Conservation (phyloP, 306 rosid genomes). For the Malus sylvestris region DNA sequence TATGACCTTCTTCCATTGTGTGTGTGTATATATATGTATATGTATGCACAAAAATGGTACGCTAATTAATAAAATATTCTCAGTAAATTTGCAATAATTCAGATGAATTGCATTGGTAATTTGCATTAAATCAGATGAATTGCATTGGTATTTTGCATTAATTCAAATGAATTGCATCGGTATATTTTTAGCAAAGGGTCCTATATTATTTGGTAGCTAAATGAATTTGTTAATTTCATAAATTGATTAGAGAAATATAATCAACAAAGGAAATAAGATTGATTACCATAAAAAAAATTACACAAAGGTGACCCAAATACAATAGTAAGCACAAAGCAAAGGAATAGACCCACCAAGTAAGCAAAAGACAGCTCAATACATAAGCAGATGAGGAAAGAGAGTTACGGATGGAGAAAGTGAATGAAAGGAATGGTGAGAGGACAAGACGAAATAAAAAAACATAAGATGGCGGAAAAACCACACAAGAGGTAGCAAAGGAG, state of each 20-base stretch:
- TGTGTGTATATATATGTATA: fast-evolving
- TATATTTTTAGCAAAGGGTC: not conserved
- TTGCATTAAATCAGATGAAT: no score
- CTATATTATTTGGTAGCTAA: not conserved
- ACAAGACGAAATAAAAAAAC: not conserved
- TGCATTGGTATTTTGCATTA: not conserved
- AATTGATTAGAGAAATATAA: not conserved
- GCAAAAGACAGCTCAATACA: no score
- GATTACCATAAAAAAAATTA: no score
- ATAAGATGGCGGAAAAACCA: not conserved
- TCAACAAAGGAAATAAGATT: no score
- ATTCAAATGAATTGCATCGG: not conserved
- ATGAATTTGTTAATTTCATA: not conserved
- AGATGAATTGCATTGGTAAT: no score
- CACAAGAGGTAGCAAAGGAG: not conserved
- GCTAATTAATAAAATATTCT: not conserved
- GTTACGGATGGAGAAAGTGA: no score
- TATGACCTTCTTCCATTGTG: not conserved
- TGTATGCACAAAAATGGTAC: not conserved
- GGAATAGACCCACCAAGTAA: no score
- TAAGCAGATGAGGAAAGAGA: no score
- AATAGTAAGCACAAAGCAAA: no score
- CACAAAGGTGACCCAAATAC: no score
- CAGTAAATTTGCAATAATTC: no score
- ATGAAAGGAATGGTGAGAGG: not conserved